Percentiles rank a stretch among this genome's conserved stretches.
These are phyloP conservation scores for Backusella morwellensis DNA, from an alignment of 192 early-diverging fungal genomes.

Conservation along the genomic window DNA sequence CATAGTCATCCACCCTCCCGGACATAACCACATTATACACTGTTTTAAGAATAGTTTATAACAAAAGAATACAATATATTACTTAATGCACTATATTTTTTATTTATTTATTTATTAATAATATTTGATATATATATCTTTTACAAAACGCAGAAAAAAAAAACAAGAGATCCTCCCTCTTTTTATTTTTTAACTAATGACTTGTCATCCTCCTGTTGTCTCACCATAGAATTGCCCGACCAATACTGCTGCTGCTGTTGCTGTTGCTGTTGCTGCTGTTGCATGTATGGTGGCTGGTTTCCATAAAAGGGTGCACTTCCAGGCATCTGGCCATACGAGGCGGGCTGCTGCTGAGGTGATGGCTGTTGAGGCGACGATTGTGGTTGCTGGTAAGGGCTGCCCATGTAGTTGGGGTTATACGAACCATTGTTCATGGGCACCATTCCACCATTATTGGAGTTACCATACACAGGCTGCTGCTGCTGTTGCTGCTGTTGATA, in stretches of 20 bases:
- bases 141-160: background rate
- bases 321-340: conserved; percentile 11
- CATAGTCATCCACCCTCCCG: no score
- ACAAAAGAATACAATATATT: no score
- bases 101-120: background rate
- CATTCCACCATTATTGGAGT: background rate
- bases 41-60: no score
- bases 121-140: background rate
- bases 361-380: background rate
- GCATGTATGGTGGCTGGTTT: background rate
- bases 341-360: background rate
- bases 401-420: background rate
- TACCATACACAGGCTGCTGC: background rate
- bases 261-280: background rate
- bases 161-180: background rate
- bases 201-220: background rate
- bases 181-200: background rate
- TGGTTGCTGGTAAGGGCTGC: background rate
- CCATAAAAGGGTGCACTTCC: conserved; percentile 1
- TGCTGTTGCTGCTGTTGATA: background rate
- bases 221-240: background rate
- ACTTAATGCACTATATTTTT: no score
- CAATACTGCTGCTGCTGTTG: background rate
- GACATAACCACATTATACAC: no score
- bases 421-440: background rate